phyloP scores from a whole-genome alignment of 2,329 filamentous ascomycete genomes.

The Nakataea oryzae region DNA sequence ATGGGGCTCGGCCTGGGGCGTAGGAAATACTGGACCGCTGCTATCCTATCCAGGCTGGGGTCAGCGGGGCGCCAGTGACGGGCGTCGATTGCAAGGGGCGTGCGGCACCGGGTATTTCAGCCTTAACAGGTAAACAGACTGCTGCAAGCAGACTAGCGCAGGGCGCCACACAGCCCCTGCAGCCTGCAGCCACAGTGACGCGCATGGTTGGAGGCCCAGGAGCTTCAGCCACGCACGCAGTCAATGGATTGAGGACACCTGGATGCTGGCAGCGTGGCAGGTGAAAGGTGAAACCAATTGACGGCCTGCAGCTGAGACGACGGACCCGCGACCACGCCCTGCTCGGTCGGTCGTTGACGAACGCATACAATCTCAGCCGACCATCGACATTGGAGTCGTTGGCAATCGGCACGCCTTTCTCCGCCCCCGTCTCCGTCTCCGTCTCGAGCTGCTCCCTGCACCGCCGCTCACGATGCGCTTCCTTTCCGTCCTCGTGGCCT shows the following conservation, averaged over 20 bases:
- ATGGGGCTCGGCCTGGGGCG: not conserved
- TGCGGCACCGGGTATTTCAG: not conserved
- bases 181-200: conserved; percentile 5
- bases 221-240: conserved; percentile 5
- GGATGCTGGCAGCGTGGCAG: not conserved
- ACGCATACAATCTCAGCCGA: not conserved
- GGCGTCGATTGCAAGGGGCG: not conserved
- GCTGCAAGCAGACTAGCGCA: conserved; percentile 8
- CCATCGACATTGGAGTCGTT: not conserved
- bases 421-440: not conserved
- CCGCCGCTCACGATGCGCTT: conserved; percentile 51
- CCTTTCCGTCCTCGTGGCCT: conserved; percentile 50
- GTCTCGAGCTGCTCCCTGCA: not conserved
- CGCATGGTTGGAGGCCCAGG: not conserved
- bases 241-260: conserved; percentile 1
- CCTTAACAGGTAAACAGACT: conserved; percentile 13
- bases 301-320: not conserved
- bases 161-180: not conserved
- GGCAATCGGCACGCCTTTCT: not conserved
- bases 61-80: not conserved
- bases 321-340: not conserved
- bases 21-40: not conserved
- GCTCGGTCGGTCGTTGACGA: not conserved
- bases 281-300: not conserved
- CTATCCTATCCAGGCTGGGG: too few species aligned